Conservation (phyloP, 768 basidiomycete species). For the Podaxis sp. region DNA sequence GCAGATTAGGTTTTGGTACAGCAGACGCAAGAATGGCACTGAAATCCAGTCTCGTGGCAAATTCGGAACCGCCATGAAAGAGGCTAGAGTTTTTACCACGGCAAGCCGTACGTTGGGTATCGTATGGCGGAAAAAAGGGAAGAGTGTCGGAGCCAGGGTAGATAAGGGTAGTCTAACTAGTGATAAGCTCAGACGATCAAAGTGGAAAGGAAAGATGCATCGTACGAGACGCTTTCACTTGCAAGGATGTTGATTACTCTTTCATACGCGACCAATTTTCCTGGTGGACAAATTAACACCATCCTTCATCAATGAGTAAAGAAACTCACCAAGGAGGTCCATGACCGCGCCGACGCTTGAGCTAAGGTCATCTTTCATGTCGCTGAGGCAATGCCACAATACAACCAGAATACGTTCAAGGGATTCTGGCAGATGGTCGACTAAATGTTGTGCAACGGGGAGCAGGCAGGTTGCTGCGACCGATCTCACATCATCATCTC, state of each 20-base stretch:
- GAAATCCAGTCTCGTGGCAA: conserved; percentile 82
- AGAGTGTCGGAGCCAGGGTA: conserved; percentile 83
- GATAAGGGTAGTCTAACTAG: conserved; percentile 70
- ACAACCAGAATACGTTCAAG: conserved; percentile 77
- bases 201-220: conserved; percentile 19
- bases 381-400: conserved; percentile 85
- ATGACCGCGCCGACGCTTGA: conserved; percentile 97
- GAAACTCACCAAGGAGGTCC: conserved; percentile 82
- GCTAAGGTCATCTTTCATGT: conserved; percentile 95
- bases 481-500: conserved; percentile 94
- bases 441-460: conserved; percentile 83
- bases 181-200: neutral
- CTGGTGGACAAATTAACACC: conserved; percentile 35
- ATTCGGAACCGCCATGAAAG: conserved; percentile 78
- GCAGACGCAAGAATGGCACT: conserved; percentile 71
- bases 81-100: conserved; percentile 84
- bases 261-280: conserved; percentile 78
- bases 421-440: conserved; percentile 69
- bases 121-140: conserved; percentile 97
- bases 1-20: conserved; percentile 92
- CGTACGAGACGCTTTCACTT: conserved; percentile 69
- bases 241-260: conserved; percentile 78
- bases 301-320: neutral
- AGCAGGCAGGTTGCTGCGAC: conserved; percentile 91
- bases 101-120: conserved; percentile 91